phyloP scores from a whole-genome alignment of 768 basidiomycete genomes.

The Porphyrellus cyaneotinctus region DNA sequence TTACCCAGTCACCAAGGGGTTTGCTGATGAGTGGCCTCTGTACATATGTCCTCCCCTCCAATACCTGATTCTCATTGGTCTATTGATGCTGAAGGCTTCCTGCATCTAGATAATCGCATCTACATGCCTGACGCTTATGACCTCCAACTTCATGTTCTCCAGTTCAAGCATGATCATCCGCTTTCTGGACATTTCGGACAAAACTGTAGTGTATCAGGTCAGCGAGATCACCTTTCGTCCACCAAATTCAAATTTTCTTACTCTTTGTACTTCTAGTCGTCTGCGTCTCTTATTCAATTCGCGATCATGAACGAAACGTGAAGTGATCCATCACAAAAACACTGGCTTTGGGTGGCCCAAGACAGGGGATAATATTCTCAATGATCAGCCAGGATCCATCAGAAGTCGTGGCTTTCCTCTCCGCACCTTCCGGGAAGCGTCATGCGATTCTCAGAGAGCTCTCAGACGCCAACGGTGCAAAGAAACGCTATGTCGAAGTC shows the following conservation, averaged over 20 bases:
- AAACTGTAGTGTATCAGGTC: conserved; percentile 22
- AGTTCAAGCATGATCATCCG: too few relatives aligned
- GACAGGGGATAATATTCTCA: conserved; percentile 17
- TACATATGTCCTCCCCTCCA: too few relatives aligned
- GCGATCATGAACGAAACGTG: conserved; percentile 48
- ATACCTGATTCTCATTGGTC: too few relatives aligned
- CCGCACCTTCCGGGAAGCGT: conserved; percentile 40
- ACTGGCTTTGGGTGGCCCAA: too few relatives aligned
- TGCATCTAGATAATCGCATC: too few relatives aligned
- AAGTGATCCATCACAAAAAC: conserved; percentile 44
- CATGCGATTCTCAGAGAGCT: conserved; percentile 46
- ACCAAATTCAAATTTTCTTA: too few relatives aligned
- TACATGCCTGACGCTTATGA: too few relatives aligned
- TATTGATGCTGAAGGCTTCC: too few relatives aligned
- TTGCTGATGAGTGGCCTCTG: too few relatives aligned
- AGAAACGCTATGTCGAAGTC: conserved; percentile 56
- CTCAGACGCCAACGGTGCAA: conserved; percentile 20
- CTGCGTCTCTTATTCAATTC: conserved; percentile 42
- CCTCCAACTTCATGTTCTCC: too few relatives aligned
- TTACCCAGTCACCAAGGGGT: too few relatives aligned
- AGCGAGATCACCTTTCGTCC: not conserved
- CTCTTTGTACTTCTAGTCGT: conserved; percentile 28
- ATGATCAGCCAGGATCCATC: conserved; percentile 17
- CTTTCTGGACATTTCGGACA: too few relatives aligned
- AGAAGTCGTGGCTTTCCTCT: conserved; percentile 39